Evolutionary conservation across 257 asterid genomes (phyloP), one percentile per base, ranked within the genome.

Genomic region (Solanum piurae): DNA sequence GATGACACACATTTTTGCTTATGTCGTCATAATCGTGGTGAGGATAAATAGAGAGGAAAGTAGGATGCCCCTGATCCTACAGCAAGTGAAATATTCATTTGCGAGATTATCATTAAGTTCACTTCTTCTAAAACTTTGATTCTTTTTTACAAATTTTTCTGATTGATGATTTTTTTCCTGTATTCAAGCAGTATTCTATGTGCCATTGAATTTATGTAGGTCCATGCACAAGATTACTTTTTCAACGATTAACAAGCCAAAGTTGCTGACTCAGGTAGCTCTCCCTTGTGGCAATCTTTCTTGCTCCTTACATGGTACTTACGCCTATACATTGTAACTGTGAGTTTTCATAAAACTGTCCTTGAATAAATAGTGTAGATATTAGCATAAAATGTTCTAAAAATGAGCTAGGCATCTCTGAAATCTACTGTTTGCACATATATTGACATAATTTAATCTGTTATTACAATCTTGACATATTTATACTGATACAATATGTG

Each of bases 171-270:
- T 62, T 62, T 77, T 77, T 77, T 25, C 46, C 84, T 64, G 72
- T 64, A 64, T 42, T 44, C 84, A 25, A 42, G 68, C 85, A 46
- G 12, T 46, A 16, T 25, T 80, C 85, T 46, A 80, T 46, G 27
- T 7, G 40, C 40, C 66, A 83, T 13, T 88, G 60, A 83, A 16
- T 71, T 90, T 84, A 52, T 88, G 90, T 89, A 92, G 94, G 92
- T 88, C 92, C 55, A 91, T 91, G 93, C 94, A 92, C 23, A 93
- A 92, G 91, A 88, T 92, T 64, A 90, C 93, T 29, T 90, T 92
- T 89, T 92, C 94, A 87, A 89, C 90, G 23, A 21, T 90, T 60
- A 93, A 92, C 91, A 90, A 76, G 87, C 94, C 94, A 84, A 92
- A 92, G 88, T 75, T 90, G 85, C 92, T 92, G 33, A 88, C 92